Evolutionary conservation across 2,329 filamentous ascomycete genomes (phyloP).

Genomic region (Septoria linicola): DNA sequence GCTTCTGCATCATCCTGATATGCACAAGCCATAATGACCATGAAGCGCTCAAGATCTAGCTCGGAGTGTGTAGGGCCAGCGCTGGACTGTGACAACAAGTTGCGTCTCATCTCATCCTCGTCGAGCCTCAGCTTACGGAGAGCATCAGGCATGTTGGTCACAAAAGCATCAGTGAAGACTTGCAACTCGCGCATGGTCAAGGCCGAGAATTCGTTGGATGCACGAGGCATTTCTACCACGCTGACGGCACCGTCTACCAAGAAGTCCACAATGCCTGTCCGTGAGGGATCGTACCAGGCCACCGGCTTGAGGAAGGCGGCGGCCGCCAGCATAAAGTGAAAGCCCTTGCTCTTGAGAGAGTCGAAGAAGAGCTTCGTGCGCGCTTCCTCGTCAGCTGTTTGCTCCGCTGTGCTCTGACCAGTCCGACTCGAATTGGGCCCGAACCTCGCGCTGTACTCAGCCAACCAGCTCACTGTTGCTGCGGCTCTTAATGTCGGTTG

Average conservation of each 20-base stretch:
- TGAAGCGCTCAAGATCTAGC: conserved; percentile 75
- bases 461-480: conserved; percentile 80
- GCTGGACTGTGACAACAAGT: conserved; percentile 42
- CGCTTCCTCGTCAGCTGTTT: conserved; percentile 58
- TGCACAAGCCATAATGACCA: conserved; percentile 87
- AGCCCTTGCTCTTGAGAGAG: conserved; percentile 75
- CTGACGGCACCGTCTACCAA: conserved; percentile 77
- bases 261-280: conserved; percentile 76
- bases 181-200: conserved; percentile 80
- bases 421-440: conserved; percentile 23
- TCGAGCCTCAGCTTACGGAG: conserved; percentile 81
- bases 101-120: conserved; percentile 77
- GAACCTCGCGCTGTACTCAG: conserved; percentile 86
- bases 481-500: conserved; percentile 76
- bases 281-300: conserved; percentile 85
- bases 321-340: conserved; percentile 86
- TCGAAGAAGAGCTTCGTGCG: conserved; percentile 72
- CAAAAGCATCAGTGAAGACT: conserved; percentile 84
- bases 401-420: conserved; percentile 60
- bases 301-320: conserved; percentile 76
- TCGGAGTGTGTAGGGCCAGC: conserved; percentile 41
- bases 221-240: conserved; percentile 62
- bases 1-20: conserved; percentile 84
- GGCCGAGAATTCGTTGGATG: conserved; percentile 69
- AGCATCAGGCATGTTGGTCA: conserved; percentile 91